phyloP scores from a whole-genome alignment of 2,329 filamentous ascomycete species.

The Coniochaeta sp. region DNA sequence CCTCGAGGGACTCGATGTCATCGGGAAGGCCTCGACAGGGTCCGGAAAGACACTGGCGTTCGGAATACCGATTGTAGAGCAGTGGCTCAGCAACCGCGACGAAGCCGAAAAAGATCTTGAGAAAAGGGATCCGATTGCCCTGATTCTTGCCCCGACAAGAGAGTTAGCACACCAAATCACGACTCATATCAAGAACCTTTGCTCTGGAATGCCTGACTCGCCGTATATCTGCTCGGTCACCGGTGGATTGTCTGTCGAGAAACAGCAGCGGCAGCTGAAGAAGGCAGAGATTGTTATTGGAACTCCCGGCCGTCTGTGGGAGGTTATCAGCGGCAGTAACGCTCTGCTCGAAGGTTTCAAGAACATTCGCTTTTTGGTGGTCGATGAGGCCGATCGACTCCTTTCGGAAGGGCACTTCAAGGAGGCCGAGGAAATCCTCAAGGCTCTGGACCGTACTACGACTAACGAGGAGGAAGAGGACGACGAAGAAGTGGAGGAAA shows the following conservation, averaged over 20 bases:
- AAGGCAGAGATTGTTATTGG: slow-evolving; percentile 89
- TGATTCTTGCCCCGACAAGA: slow-evolving; percentile 85
- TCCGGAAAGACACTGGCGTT: slow-evolving; percentile 97
- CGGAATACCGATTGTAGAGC: slow-evolving; percentile 85
- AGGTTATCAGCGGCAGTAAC: slow-evolving; percentile 73
- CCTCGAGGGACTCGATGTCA: slow-evolving; percentile 76
- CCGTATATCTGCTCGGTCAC: slow-evolving; percentile 83
- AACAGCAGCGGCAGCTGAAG: slow-evolving; percentile 79
- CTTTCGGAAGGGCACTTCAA: slow-evolving; percentile 93
- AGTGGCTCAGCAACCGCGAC: slow-evolving; percentile 50
- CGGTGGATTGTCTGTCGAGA: slow-evolving; percentile 87
- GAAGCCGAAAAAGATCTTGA: slow-evolving; percentile 21
- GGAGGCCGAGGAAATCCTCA: slow-evolving; percentile 82
- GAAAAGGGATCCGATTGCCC: slow-evolving; percentile 53
- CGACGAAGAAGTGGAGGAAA: slow-evolving; percentile 40
- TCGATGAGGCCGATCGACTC: slow-evolving; percentile 90
- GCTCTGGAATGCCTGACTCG: slow-evolving; percentile 49
- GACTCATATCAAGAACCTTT: slow-evolving; percentile 73
- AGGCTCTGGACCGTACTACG: slow-evolving; percentile 66
- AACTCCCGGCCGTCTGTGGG: slow-evolving; percentile 90
- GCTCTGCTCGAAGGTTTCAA: slow-evolving; percentile 65
- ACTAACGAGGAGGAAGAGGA: slow-evolving; percentile 48
- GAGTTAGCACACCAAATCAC: slow-evolving; percentile 90
- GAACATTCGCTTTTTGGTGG: slow-evolving; percentile 71
- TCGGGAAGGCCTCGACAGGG: slow-evolving; percentile 93